phyloP scores from a whole-genome alignment of 192 early-diverging fungal species.

The Lobosporangium transversale region DNA sequence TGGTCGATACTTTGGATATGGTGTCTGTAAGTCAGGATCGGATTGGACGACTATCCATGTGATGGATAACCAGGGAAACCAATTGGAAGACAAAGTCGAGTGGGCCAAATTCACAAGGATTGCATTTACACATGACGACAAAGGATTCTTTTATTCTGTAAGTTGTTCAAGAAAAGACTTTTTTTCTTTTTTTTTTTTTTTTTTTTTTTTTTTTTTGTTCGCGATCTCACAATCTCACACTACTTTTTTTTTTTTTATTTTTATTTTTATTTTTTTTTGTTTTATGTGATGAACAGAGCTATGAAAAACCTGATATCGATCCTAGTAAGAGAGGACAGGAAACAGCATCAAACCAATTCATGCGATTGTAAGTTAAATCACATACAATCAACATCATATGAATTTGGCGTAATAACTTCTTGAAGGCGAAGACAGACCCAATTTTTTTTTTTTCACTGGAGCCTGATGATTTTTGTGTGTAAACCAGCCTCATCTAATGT shows the following conservation, averaged over 20 bases:
- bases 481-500: too few species aligned
- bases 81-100: constrained; percentile 52
- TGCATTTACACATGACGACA: constrained; percentile 73
- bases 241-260: too few species aligned
- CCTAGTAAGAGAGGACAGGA: constrained; percentile 25
- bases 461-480: too few species aligned
- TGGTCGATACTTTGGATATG: constrained; percentile 69
- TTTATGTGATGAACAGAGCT: too few species aligned
- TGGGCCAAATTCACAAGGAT: constrained; percentile 70
- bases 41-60: constrained; percentile 76
- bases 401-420: too few species aligned
- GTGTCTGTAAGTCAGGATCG: constrained; percentile 64
- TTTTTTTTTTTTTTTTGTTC: not conserved
- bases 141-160: constrained; percentile 74
- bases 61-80: constrained; percentile 36
- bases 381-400: not conserved
- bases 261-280: too few species aligned
- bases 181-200: not conserved
- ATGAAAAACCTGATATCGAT: constrained; percentile 38
- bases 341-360: constrained; percentile 29
- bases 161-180: too few species aligned
- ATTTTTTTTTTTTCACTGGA: not conserved
- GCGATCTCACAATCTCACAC: too few species aligned
- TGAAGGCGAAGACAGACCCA: too few species aligned
- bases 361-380: constrained; percentile 35